Base-by-base conservation (phyloP, 768 basidiomycete species). In the Macrolepiota dolichaula region DNA sequence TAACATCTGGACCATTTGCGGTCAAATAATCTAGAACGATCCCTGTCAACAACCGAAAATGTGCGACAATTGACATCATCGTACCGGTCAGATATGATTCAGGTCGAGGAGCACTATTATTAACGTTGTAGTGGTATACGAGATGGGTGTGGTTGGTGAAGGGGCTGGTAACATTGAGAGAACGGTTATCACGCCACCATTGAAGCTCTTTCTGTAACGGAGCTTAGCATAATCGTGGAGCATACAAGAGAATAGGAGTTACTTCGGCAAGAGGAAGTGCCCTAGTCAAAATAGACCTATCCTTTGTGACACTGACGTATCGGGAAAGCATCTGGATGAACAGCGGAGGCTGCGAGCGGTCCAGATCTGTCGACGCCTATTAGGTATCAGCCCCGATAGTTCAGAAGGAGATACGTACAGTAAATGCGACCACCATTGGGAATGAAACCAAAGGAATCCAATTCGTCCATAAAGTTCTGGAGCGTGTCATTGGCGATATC, bases 341-440 rank as follows among this genome's bases (percentile, higher is more conserved):
- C 32, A 96, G 69, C 3, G 95, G 95, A 13, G 94, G 94, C 68
- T 96, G 94, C n/a, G 93, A 96, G 60, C 96, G 85, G 67, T 96
- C 82, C 64, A 96, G 72, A 73, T 96, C 89, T 91, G 24, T n/a
- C 17, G 15, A 54, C 17, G 50, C 42, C 57, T 51, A 24, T 63
- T 35, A 35, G 55, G 44, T 7, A 57, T 13, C 22, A 12, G 29
- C 17, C 9, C 19, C 36, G 49, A 58, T 51, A 25, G 22, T 11
- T 12, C 22, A 47, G 29, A 7, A 32, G 24, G 24, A 70, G 75
- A 60, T 19, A 58, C 73, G 52, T 67, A 88, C 89, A 97, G 68
- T 97, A 97, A 54, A 91, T 93, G 11, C 94, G 82, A 3, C 94
- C 95, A 6, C 96, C 96, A 67, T 97, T 98, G 1, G 96, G 96